A percentile compares a stretch with the other conserved stretches of the same genome.
Evolutionary conservation across 495 filamentous ascomycete species (phyloP).

Genomic region (Trichodelitschia bisporula): DNA sequence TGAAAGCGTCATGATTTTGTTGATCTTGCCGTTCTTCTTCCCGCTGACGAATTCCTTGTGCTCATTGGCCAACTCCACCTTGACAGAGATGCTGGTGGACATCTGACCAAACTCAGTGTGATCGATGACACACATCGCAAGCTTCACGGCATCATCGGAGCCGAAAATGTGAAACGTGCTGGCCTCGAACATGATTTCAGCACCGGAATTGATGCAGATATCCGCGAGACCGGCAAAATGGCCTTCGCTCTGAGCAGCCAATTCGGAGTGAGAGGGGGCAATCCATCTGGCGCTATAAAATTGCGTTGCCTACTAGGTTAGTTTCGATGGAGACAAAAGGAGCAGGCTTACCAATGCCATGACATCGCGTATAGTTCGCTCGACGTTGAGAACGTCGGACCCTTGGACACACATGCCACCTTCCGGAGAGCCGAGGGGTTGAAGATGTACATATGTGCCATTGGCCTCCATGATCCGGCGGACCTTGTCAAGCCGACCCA

Average conservation of each 20-base stretch:
- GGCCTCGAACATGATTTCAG: conserved; percentile 84
- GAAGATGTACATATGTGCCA: conserved; percentile 79
- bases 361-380: conserved; percentile 79
- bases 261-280: conserved; percentile 45
- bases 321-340: conserved; percentile 7
- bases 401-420: conserved; percentile 72
- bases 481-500: conserved; percentile 82
- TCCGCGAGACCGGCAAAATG: conserved; percentile 79
- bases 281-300: conserved; percentile 94
- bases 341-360: conserved; percentile 54
- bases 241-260: conserved; percentile 48
- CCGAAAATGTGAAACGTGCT: conserved; percentile 82
- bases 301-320: conserved; percentile 49
- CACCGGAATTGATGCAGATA: conserved; percentile 86
- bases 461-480: conserved; percentile 95
- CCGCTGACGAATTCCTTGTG: conserved; percentile 98
- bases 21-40: conserved; percentile 99
- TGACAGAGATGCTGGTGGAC: conserved; percentile 59
- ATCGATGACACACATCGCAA: conserved; percentile 75
- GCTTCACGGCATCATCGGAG: conserved; percentile 85
- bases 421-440: conserved; percentile 55
- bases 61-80: conserved; percentile 96
- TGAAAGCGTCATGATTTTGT: conserved; percentile 99
- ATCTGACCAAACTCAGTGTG: conserved; percentile 85
- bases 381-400: conserved; percentile 72